phyloP scores from a whole-genome alignment of 345 rosid genomes.

The Camelina laxa region DNA sequence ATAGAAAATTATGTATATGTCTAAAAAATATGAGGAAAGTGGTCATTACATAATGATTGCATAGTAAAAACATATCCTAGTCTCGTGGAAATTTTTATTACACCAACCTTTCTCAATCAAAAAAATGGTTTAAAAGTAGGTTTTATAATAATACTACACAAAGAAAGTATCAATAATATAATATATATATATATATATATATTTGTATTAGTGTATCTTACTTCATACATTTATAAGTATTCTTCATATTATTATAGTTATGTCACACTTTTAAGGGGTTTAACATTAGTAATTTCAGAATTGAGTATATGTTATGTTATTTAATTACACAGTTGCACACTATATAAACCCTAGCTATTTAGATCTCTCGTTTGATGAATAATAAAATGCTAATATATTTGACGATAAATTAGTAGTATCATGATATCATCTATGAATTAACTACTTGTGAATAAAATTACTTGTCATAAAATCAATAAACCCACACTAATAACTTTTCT shows the following conservation, averaged over 20 bases:
- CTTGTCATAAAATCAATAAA: too few relatives aligned
- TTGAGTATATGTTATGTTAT: slow-evolving; percentile 1
- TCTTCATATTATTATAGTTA: slow-evolving; percentile 11
- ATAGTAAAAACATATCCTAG: slow-evolving; percentile 40
- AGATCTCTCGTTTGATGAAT: neutral
- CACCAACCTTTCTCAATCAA: slow-evolving; percentile 36
- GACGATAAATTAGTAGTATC: neutral
- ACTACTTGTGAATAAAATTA: neutral
- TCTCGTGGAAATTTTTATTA: slow-evolving; percentile 32
- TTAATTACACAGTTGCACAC: slow-evolving; percentile 10
- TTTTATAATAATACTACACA: slow-evolving; percentile 27
- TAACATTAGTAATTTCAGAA: slow-evolving; percentile 8
- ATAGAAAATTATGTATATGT: neutral
- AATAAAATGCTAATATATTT: neutral
- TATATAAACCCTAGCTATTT: neutral
- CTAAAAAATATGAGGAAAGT: slow-evolving; percentile 9
- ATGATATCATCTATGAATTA: neutral
- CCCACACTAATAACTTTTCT: too few relatives aligned
- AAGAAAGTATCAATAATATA: slow-evolving; percentile 32
- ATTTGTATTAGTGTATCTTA: slow-evolving; percentile 18
- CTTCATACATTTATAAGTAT: slow-evolving; percentile 26
- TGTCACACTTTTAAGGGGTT: slow-evolving; percentile 30
- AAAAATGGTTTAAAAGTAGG: slow-evolving; percentile 35
- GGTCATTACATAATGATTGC: slow-evolving; percentile 46
- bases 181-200: slow-evolving; percentile 7